Conservation (phyloP, 2,329 filamentous ascomycete species). For the Fusarium irregulare region DNA sequence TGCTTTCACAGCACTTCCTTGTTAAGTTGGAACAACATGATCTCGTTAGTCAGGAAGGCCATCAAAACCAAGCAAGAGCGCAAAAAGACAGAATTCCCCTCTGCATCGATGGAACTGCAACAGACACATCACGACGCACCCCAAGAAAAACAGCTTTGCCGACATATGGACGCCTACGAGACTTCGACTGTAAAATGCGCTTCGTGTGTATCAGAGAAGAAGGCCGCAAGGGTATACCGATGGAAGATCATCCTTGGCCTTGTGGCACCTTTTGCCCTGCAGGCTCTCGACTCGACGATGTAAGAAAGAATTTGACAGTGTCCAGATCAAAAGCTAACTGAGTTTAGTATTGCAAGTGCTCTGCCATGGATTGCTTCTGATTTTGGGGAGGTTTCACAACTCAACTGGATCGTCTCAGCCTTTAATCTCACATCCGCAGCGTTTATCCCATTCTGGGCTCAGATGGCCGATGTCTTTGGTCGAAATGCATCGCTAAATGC, state of each 20-base stretch:
- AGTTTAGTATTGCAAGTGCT: conserved; percentile 50
- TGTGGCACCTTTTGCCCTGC: conserved; percentile 69
- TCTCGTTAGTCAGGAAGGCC: conserved; percentile 27
- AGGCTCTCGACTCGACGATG: conserved; percentile 74
- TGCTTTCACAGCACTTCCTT: neutral
- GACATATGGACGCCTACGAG: conserved; percentile 33
- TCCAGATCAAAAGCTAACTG: conserved; percentile 5
- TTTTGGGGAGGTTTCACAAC: conserved; percentile 68
- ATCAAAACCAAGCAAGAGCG: conserved; percentile 16
- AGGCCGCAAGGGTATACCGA: conserved; percentile 57
- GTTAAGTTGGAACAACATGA: conserved; percentile 11
- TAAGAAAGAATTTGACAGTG: conserved; percentile 29
- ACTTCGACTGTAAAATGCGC: conserved; percentile 40
- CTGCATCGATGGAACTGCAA: conserved; percentile 6
- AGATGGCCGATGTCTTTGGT: conserved; percentile 73
- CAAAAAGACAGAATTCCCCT: neutral
- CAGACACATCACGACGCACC: neutral
- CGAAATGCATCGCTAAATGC: conserved; percentile 68
- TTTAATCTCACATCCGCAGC: conserved; percentile 76
- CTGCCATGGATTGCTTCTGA: conserved; percentile 69
- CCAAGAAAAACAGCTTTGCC: conserved; percentile 30
- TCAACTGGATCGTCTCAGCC: conserved; percentile 77
- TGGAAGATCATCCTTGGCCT: conserved; percentile 70
- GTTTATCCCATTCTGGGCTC: conserved; percentile 74
- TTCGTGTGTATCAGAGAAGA: conserved; percentile 51